These are phyloP conservation scores for Kwoniella pini DNA, from an alignment of 768 basidiomycete species.

Conservation along the genomic window DNA sequence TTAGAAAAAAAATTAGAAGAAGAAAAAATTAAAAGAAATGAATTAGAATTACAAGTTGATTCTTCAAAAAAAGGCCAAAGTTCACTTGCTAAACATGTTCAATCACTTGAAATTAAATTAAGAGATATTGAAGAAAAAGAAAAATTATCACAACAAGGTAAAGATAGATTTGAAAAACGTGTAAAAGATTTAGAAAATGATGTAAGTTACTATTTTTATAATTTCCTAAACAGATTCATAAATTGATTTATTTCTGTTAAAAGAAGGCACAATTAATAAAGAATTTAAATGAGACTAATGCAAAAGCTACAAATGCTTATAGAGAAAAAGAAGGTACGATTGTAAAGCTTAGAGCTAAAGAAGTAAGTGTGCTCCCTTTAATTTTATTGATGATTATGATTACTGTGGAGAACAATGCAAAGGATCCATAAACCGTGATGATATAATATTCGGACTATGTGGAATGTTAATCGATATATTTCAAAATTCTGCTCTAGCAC, in stretches of 20 bases:
- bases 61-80: constrained; percentile 26
- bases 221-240: too few relatives aligned
- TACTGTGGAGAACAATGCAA: too few relatives aligned
- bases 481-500: background rate
- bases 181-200: constrained; percentile 1
- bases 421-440: background rate
- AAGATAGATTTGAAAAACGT: too few relatives aligned
- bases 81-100: background rate
- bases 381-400: too few relatives aligned
- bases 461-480: background rate
- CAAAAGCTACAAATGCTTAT: background rate
- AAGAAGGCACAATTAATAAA: background rate
- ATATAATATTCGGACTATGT: background rate
- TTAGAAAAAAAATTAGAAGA: constrained; percentile 1
- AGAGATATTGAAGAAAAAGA: too few relatives aligned
- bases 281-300: background rate
- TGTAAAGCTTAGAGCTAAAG: background rate
- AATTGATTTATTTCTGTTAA: background rate
- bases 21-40: constrained; percentile 1
- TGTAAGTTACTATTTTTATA: too few relatives aligned
- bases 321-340: constrained; percentile 4
- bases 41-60: constrained; percentile 4
- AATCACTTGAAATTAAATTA: too few relatives aligned
- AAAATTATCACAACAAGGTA: too few relatives aligned
- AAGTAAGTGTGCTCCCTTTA: constrained; percentile 8